A percentile compares a stretch with the other conserved stretches of the same genome.
phyloP scores from a whole-genome alignment of 208 protist species.

The Herpetomonas samuelpessoai region DNA sequence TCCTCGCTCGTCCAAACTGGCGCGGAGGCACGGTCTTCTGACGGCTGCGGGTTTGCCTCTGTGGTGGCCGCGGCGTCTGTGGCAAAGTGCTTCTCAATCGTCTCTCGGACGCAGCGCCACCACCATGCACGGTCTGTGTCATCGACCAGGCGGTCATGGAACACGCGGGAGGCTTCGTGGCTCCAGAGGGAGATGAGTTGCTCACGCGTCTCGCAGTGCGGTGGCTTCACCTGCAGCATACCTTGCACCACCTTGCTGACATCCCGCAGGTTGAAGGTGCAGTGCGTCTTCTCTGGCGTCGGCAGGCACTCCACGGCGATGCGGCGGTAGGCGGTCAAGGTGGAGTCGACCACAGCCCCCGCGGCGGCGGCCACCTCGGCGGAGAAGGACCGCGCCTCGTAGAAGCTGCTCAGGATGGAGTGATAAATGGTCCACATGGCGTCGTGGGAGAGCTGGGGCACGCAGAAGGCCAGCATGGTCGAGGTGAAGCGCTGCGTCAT shows the following conservation, averaged over 20 bases:
- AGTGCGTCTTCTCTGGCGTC: constrained; percentile 97
- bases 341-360: constrained; percentile 83
- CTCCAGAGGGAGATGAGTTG: constrained; percentile 89
- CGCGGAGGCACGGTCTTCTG: too few relatives aligned
- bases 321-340: constrained; percentile 92
- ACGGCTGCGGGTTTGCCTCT: too few relatives aligned
- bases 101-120: constrained; percentile 69
- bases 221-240: constrained; percentile 85
- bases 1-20: not conserved
- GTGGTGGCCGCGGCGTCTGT: constrained; percentile 29
- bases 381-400: constrained; percentile 37
- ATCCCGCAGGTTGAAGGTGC: constrained; percentile 98
- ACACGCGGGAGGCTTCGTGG: constrained; percentile 96
- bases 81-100: constrained; percentile 62
- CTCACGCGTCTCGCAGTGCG: constrained; percentile 42
- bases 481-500: constrained; percentile 91
- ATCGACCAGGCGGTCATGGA: constrained; percentile 96
- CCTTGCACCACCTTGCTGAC: constrained; percentile 96
- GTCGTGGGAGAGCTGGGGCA: constrained; percentile 82
- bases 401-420: constrained; percentile 92
- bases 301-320: constrained; percentile 93
- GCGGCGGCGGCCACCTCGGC: constrained; percentile 43
- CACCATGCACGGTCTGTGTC: constrained; percentile 90
- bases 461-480: constrained; percentile 90
- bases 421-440: constrained; percentile 92